These are phyloP conservation scores for Geotrichum candidum DNA, from an alignment of 1,139 yeast species.

Conservation along the genomic window DNA sequence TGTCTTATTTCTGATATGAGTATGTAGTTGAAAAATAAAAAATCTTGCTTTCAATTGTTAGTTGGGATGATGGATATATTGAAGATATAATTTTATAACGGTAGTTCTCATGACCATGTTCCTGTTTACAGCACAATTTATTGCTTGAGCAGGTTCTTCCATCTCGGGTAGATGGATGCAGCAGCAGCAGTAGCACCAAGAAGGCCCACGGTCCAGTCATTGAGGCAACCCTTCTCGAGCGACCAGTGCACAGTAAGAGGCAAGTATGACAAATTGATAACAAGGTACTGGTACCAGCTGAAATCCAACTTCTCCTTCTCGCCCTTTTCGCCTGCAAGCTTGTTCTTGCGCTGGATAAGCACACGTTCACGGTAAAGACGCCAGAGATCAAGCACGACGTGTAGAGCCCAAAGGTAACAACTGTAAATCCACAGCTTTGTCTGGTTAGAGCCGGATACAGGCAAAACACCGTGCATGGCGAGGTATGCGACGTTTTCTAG, in stretches of 20 bases:
- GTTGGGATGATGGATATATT: not conserved
- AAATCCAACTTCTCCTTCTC: conserved; percentile 14
- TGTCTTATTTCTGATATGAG: too few species aligned
- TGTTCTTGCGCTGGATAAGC: not conserved
- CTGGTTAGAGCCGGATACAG: conserved; percentile 26
- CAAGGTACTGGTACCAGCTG: conserved; percentile 21
- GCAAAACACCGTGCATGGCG: conserved; percentile 36
- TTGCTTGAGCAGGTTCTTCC: conserved; percentile 17
- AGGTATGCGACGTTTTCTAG: conserved; percentile 41
- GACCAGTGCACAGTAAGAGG: conserved; percentile 44
- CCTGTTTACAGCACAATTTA: not conserved
- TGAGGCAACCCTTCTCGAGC: conserved; percentile 34
- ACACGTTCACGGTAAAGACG: conserved; percentile 22
- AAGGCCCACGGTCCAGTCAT: conserved; percentile 35
- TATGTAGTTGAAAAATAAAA: too few species aligned
- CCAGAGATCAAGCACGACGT: conserved; percentile 36
- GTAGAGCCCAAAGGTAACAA: conserved; percentile 40
- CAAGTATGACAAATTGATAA: conserved; percentile 38
- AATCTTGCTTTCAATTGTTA: not conserved
- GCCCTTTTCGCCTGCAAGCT: not conserved
- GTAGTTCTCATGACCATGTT: not conserved
- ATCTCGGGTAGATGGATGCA: conserved; percentile 25
- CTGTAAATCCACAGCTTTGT: conserved; percentile 36
- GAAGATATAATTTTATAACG: not conserved
- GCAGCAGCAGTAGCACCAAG: conserved; percentile 37